Percentiles rank a stretch among this genome's conserved stretches.
phyloP scores from a whole-genome alignment of 2,329 filamentous ascomycete genomes.

The Elsinoe necatrix region DNA sequence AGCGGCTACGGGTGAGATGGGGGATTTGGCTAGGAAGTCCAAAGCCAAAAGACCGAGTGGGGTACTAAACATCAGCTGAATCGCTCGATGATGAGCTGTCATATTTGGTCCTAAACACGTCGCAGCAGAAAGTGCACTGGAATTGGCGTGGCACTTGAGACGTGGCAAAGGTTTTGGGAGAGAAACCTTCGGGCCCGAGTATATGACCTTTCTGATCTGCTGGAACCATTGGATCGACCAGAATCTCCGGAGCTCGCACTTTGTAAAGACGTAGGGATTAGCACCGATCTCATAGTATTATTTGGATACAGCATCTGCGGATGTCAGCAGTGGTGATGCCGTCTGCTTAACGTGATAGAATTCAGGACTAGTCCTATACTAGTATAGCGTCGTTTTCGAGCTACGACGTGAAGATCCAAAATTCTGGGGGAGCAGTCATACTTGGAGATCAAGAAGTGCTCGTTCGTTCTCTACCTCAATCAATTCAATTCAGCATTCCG shows the following conservation, averaged over 20 bases:
- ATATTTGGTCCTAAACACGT: constrained; percentile 49
- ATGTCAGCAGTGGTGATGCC: background rate
- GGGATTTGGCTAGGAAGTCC: background rate
- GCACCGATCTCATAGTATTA: background rate
- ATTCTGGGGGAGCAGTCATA: constrained; percentile 2
- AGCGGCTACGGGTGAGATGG: background rate
- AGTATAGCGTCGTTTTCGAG: background rate
- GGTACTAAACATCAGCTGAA: background rate
- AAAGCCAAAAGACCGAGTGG: background rate
- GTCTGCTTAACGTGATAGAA: background rate
- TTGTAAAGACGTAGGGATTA: background rate
- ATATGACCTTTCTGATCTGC: constrained; percentile 33
- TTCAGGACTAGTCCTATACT: background rate
- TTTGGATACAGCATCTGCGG: background rate
- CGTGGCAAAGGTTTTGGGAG: constrained; percentile 30
- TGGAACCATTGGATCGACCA: constrained; percentile 47
- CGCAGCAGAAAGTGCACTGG: constrained; percentile 52
- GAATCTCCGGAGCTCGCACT: constrained; percentile 48
- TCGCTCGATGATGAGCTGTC: constrained; percentile 27
- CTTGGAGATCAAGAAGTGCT: background rate
- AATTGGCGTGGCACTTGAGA: constrained; percentile 38
- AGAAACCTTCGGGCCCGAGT: background rate
- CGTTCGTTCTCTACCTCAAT: background rate
- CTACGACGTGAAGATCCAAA: background rate
- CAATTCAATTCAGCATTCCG: constrained; percentile 13